A percentile compares a stretch with the other conserved stretches of the same genome.
Conservation (phyloP, 1,139 yeast genomes). For the Meyerozyma guilliermondii region DNA sequence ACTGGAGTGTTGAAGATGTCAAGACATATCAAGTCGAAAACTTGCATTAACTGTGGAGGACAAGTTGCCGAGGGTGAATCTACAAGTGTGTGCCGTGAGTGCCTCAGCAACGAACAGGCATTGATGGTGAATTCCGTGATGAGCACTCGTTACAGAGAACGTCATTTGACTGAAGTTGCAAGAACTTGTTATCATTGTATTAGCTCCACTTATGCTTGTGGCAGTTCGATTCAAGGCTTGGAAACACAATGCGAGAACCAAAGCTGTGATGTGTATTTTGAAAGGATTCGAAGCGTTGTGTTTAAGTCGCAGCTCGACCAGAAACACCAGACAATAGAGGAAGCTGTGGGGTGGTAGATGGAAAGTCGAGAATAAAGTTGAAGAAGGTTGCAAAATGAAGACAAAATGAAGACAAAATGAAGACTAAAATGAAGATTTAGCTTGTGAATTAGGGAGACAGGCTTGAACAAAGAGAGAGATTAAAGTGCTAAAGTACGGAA, state of each 20-base stretch:
- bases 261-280: background rate
- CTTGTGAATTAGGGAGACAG: too few relatives aligned
- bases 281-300: background rate
- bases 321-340: background rate
- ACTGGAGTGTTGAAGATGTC: conserved; percentile 10
- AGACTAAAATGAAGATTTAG: too few relatives aligned
- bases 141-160: conserved; percentile 12
- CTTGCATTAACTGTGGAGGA: conserved; percentile 25
- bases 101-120: conserved; percentile 16
- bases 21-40: conserved; percentile 12
- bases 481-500: too few relatives aligned
- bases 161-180: background rate
- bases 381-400: background rate
- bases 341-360: background rate
- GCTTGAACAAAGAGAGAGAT: too few relatives aligned
- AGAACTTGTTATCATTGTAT: background rate
- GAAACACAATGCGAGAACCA: background rate
- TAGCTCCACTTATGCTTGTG: background rate
- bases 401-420: too few relatives aligned
- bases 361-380: background rate
- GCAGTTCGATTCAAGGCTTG: background rate
- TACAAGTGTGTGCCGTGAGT: conserved; percentile 17
- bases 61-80: conserved; percentile 5
- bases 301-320: background rate
- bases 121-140: conserved; percentile 16